These are phyloP conservation scores for Colletotrichum sp. DNA, from an alignment of 2,329 filamentous ascomycete species.

Conservation along the genomic window DNA sequence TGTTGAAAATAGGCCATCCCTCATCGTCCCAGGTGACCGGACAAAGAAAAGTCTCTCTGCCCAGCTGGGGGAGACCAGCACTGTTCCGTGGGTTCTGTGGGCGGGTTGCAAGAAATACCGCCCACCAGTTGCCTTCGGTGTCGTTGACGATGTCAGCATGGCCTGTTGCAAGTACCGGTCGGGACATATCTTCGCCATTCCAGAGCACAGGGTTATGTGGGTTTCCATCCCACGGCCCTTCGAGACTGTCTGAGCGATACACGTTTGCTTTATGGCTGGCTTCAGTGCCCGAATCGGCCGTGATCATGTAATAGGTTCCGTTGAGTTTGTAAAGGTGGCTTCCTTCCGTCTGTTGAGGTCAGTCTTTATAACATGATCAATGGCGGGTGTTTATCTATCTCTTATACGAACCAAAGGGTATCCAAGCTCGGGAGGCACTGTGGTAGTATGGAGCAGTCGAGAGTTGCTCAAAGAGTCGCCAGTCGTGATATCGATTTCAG, in stretches of 20 bases:
- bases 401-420: conserved; percentile 38
- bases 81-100: conserved; percentile 16
- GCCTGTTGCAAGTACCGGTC: conserved; percentile 18
- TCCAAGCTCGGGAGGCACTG: conserved; percentile 18
- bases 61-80: conserved; percentile 14
- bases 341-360: neutral
- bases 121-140: conserved; percentile 19
- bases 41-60: conserved; percentile 19
- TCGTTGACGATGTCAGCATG: conserved; percentile 20
- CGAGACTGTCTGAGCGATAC: conserved; percentile 4
- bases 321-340: conserved; percentile 22
- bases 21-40: conserved; percentile 18
- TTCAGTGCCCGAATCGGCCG: conserved; percentile 19
- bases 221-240: conserved; percentile 18
- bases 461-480: conserved; percentile 19
- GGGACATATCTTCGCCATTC: conserved; percentile 20
- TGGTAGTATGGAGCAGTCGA: conserved; percentile 15
- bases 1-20: conserved; percentile 22
- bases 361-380: conserved; percentile 22
- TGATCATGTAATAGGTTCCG: conserved; percentile 21
- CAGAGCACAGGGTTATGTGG: conserved; percentile 19
- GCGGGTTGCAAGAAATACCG: conserved; percentile 18
- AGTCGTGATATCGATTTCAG: conserved; percentile 20
- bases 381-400: accelerated
- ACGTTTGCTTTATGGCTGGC: conserved; percentile 17